phyloP scores from a whole-genome alignment of 345 rosid genomes.

The Lepidium aucheri region DNA sequence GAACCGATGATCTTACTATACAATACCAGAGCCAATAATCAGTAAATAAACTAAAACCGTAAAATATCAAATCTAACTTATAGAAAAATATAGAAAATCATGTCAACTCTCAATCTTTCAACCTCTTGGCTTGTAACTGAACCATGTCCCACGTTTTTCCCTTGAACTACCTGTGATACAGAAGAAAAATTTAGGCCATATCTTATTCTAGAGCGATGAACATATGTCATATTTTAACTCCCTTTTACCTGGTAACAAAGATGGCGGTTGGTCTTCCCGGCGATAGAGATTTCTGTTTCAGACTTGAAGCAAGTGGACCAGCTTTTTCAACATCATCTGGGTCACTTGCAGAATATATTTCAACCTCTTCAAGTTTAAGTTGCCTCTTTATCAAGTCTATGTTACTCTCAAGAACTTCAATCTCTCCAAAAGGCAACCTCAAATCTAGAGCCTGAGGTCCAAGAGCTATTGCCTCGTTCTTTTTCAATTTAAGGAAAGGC shows the following conservation, averaged over 20 bases:
- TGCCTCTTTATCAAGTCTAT: slow-evolving; percentile 73
- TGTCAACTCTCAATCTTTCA: too few relatives aligned
- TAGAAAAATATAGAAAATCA: too few relatives aligned
- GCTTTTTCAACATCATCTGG: slow-evolving; percentile 41
- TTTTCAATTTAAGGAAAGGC: slow-evolving; percentile 84
- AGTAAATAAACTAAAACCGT: too few relatives aligned
- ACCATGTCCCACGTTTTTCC: too few relatives aligned
- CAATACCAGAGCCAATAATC: too few relatives aligned
- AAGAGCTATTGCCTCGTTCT: slow-evolving; percentile 57
- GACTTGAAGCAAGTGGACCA: slow-evolving; percentile 37
- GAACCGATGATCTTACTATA: too few relatives aligned
- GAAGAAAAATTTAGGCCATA: too few relatives aligned
- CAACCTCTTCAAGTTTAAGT: slow-evolving; percentile 58
- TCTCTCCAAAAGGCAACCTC: slow-evolving; percentile 80
- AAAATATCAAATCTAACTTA: too few relatives aligned
- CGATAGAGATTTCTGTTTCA: slow-evolving; percentile 65
- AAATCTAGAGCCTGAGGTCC: slow-evolving; percentile 73
- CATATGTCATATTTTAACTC: neutral
- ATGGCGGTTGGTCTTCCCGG: slow-evolving; percentile 84
- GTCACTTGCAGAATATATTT: slow-evolving; percentile 43
- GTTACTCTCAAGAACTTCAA: slow-evolving; percentile 67
- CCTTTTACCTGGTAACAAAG: slow-evolving; percentile 45
- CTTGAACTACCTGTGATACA: too few relatives aligned
- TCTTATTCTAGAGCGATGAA: too few relatives aligned
- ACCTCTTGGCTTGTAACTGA: too few relatives aligned